A percentile compares a stretch with the other conserved stretches of the same genome.
Evolutionary conservation across 2,329 filamentous ascomycete genomes (phyloP).

Genomic region (Neofusicoccum sp.): DNA sequence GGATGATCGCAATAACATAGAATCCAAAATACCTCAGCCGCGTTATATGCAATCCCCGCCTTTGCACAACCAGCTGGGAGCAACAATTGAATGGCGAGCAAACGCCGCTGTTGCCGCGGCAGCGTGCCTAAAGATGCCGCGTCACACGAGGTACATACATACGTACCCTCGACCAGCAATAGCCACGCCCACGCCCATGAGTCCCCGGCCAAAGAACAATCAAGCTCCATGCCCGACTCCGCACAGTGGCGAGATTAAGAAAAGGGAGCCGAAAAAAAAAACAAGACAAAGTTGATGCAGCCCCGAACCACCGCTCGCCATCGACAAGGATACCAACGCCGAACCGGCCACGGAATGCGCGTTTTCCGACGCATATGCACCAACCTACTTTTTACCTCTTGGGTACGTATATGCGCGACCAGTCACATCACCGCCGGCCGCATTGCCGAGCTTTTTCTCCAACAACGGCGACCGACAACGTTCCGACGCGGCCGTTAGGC

Average conservation of each 20-base stretch:
- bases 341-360: not conserved
- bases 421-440: too few relatives aligned
- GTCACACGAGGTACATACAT: not conserved
- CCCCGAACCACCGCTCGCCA: too few relatives aligned
- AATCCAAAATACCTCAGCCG: not conserved
- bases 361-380: not conserved
- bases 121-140: not conserved
- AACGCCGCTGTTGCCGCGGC: not conserved
- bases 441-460: not conserved
- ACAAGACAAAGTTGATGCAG: too few relatives aligned
- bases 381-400: too few relatives aligned
- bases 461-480: not conserved
- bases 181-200: too few relatives aligned
- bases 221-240: not conserved
- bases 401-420: too few relatives aligned
- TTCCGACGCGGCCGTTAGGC: not conserved
- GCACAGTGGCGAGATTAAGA: not conserved
- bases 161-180: not conserved
- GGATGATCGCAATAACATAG: not conserved
- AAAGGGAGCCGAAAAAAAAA: too few relatives aligned
- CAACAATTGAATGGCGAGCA: not conserved
- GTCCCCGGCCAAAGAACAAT: too few relatives aligned
- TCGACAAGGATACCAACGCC: too few relatives aligned
- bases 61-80: not conserved
- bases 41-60: not conserved